These are phyloP conservation scores for Penicillium sumatraense DNA, from an alignment of 2,329 filamentous ascomycete species.

Conservation along the genomic window DNA sequence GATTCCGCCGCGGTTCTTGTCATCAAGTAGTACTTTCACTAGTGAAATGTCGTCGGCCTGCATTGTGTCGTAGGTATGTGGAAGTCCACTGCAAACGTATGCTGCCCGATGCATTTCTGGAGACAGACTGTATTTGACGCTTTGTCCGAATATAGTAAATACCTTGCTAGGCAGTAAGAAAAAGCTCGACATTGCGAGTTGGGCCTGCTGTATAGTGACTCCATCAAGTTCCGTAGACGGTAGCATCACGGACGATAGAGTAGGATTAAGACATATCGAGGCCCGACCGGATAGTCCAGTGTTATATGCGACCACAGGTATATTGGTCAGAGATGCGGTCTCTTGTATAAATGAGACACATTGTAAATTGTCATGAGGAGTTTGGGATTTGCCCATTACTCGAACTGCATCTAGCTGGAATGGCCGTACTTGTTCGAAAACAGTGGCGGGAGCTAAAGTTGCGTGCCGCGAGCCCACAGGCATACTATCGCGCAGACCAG, in stretches of 20 bases:
- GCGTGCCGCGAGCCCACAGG: background rate
- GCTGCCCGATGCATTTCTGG: slow-evolving; percentile 33
- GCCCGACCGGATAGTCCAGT: slow-evolving; percentile 17
- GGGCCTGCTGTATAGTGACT: slow-evolving; percentile 14
- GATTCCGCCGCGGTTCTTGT: slow-evolving; percentile 21
- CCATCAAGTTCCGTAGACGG: slow-evolving; percentile 2
- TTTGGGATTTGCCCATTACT: slow-evolving; percentile 11
- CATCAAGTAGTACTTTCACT: slow-evolving; percentile 15
- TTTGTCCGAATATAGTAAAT: slow-evolving; percentile 31
- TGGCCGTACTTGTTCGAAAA: background rate
- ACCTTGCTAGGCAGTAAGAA: slow-evolving; percentile 17
- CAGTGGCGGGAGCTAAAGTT: background rate
- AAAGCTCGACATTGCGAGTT: slow-evolving; percentile 13
- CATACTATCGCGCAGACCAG: background rate
- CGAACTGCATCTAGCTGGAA: slow-evolving; percentile 19
- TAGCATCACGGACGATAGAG: slow-evolving; percentile 25
- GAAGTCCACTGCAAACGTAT: slow-evolving; percentile 28
- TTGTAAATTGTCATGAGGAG: slow-evolving; percentile 12
- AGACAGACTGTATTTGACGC: slow-evolving; percentile 27
- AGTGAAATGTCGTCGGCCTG: slow-evolving; percentile 11
- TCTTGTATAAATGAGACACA: slow-evolving; percentile 13
- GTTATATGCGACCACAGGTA: slow-evolving; percentile 29
- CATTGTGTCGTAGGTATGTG: slow-evolving; percentile 22
- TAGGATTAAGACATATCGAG: slow-evolving; percentile 28
- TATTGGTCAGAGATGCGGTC: background rate